Base-by-base conservation (phyloP, 345 rosid genomes). In the Turnera subulata region DNA sequence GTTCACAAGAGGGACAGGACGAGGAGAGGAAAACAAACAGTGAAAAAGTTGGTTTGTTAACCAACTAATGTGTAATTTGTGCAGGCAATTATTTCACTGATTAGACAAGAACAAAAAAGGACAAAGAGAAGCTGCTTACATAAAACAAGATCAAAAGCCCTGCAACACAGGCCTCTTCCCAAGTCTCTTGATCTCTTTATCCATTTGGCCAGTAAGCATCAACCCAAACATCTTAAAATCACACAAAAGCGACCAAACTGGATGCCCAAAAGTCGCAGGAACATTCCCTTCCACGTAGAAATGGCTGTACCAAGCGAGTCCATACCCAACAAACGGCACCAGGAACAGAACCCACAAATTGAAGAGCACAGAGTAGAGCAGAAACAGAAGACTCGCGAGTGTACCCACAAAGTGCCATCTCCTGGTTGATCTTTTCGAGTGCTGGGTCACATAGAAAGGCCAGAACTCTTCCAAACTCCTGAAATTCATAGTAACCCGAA, bases 191-290 rank as follows among this genome's bases (percentile, higher is more conserved):
- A 89, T 84, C 81, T 92, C 98, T 61, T 74, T 86, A 60, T 92
- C 98, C 98, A 92, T 84, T 33, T 78, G 75, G 51, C 98, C 98
- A 11, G 91, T 86, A 26, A 89, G 80, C 98, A 89, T 92, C 73
- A 92, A 65, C 1, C 89, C 86, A 70, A 89, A 92, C 98, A 92
- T 92, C 83, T 84, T 86, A 64, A 55, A 81, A 78, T 89, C 96
- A 68, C 96, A 92, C 1, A 80, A 59, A 55, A 89, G 67, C 17
- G 98, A 89, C 96, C 96, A 89, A 58, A 92, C 21, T 15, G 96
- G 96, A 68, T 89, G 98, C 46, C 89, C 97, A 69, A 82, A 87
- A 58, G 81, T 77, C 14, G 88, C 85, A 17, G 92, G 96, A 64
- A 80, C 67, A 63, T 93, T 93, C 61, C 92, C 69, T 76, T 93